Evolutionary conservation across 2,329 filamentous ascomycete species (phyloP), one percentile per base, ranked within the genome.

Genomic region (Colletotrichum chrysophilum): DNA sequence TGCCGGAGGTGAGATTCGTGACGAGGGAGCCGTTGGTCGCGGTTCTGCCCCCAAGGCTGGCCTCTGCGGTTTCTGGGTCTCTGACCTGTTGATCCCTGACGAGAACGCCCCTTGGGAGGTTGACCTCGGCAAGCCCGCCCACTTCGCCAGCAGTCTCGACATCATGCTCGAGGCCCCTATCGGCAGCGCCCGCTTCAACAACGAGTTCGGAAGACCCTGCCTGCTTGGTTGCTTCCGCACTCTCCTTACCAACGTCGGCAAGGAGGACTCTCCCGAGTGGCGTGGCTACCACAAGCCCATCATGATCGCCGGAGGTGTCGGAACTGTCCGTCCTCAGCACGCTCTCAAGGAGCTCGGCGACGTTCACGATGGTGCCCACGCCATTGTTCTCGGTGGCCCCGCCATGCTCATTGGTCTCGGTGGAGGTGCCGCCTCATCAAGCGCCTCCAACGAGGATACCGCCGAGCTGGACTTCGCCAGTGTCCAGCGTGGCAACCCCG

Each of bases 151-250:
- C 86, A 96, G 94, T 86, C 88, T 98, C 48, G 96, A 98, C 82
- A 98, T 99, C 80, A 98, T 99, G 96, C 89, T 98, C 13, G 96
- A 99, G 83, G 97, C 96, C 0, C 97, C 97, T 0, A 97, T 99
- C 79, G 97, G 97, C 43, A 97, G 95, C 80, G 97, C 97, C 66
- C 93, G 95, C 24, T 98, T 98, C 89, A 98, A 98, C 88, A 99
- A 99, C 82, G 97, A 98, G 82, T 99, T 98, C 81, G 97, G 97
- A 30, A 92, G 97, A 48, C 96, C 97, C 43, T 96, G 94, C 81
- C 93, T 97, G 14, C 91, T 94, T 4, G 97, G 97, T 26, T 96
- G 96, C 82, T 99, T 99, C 89, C 91, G 96, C 76, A 99, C 97
- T 1, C 90, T 99, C 48, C 91, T 97, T 34, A 94, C 93, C 58